These are phyloP conservation scores for Paratinospora sagittata DNA, from an alignment of 164 flowering plant genomes.

Conservation along the genomic window DNA sequence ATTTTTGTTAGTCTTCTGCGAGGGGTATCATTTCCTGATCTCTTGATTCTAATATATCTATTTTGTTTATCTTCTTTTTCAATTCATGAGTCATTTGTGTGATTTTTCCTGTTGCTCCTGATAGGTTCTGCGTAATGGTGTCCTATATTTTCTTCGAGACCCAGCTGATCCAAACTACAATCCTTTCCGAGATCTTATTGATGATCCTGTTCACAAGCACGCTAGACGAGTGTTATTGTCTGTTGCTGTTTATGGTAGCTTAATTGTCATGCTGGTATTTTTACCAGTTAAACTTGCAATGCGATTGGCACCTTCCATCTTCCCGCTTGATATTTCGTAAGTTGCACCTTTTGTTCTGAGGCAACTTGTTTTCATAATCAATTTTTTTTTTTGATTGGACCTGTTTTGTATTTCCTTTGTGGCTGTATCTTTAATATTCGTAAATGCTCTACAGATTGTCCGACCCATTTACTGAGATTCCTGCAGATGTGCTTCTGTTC, in stretches of 20 bases:
- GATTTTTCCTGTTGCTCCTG: not conserved
- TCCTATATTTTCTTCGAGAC: conserved; percentile 90
- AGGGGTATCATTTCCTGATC: conserved; percentile 55
- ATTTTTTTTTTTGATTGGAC: not conserved
- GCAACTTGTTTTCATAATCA: not conserved
- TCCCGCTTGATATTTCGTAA: conserved; percentile 93
- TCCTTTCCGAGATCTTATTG: conserved; percentile 95
- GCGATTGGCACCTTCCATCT: conserved; percentile 80
- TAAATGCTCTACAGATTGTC: conserved; percentile 59
- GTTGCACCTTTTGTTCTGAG: conserved; percentile 20
- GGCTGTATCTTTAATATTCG: not conserved
- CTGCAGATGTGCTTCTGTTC: conserved; percentile 95
- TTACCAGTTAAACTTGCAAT: conserved; percentile 97
- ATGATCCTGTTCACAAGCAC: conserved; percentile 98
- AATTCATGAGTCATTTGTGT: not conserved
- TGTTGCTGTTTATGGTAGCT: conserved; percentile 94
- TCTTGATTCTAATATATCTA: not conserved
- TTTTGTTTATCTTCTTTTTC: not conserved
- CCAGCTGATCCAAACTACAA: conserved; percentile 99
- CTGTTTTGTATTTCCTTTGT: not conserved
- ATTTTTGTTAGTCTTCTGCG: conserved; percentile 97
- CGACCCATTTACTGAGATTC: conserved; percentile 98
- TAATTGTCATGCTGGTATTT: conserved; percentile 95
- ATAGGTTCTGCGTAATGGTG: conserved; percentile 91
- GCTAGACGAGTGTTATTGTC: conserved; percentile 95